Evolutionary conservation across 257 asterid genomes (phyloP), one percentile per base, ranked within the genome.

Genomic region (Verbena officinalis): DNA sequence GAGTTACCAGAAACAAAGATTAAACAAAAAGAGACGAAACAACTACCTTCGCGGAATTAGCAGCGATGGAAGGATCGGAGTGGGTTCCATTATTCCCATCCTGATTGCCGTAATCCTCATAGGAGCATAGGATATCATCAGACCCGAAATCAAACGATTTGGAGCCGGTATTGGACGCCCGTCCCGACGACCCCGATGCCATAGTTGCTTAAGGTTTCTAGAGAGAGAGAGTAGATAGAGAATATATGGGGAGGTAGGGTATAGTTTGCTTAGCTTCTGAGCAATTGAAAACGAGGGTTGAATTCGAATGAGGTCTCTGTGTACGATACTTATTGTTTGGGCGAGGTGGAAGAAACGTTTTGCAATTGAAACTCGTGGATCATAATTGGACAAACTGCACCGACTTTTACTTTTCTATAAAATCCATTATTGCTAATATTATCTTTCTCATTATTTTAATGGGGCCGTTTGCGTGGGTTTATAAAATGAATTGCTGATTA

Each of bases 111-210:
- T 69, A 85, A 75, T 90, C 95, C 70, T 87, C 94, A 64, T 87
- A 86, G 1, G 96, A 85, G 70, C 91, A 84, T 38, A 93, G 87
- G 49, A 90, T 81, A 77, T 93, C 96, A 73, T 93, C 97, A 1
- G 95, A 74, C 5, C 62, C 99, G 57, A 93, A 87, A 71, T 78
- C 95, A 77, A 82, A 93, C 9, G 82, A 83, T 63, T 89, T 89
- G 4, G 88, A 73, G 42, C 80, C 85, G 68, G 82, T 68, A 62
- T 68, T 75, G 70, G 62, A 75, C 12, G 73, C 75, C 65, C 88
- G 85, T 13, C 91, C 91, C 55, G 87, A 44, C 1, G 95, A 75
- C 64, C 96, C 90, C 49, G 97, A 93, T 24, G 94, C 97, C 98
- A 93, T 93, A 53, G 81, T 55, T 54, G 55, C 44, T 36, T 24